Conservation (phyloP, 2,329 filamentous ascomycete genomes). For the Fusarium decemcellulare region DNA sequence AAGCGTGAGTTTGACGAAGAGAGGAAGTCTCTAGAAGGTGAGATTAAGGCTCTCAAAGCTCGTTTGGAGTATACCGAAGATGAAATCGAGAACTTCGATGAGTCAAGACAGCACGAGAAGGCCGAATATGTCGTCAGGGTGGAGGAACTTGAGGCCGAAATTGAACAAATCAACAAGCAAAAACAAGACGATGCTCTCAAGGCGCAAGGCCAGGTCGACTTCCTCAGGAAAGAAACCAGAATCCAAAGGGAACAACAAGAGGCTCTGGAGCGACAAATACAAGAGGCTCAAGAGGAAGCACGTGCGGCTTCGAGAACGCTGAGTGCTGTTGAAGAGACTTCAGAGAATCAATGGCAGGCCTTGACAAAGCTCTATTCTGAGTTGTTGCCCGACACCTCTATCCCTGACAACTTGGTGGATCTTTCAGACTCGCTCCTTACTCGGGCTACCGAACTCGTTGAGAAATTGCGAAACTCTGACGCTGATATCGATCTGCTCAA, state of each 20-base stretch:
- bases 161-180: constrained; percentile 74
- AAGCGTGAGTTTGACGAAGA: constrained; percentile 91
- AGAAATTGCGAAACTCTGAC: constrained; percentile 72
- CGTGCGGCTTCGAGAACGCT: constrained; percentile 66
- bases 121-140: constrained; percentile 78
- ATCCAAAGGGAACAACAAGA: constrained; percentile 73
- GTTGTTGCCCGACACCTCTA: constrained; percentile 65
- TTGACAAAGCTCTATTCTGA: constrained; percentile 73
- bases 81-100: constrained; percentile 87
- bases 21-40: constrained; percentile 84
- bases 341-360: constrained; percentile 65
- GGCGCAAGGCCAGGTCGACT: constrained; percentile 73
- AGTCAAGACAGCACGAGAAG: constrained; percentile 87
- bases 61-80: constrained; percentile 92
- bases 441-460: constrained; percentile 70
- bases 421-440: constrained; percentile 73
- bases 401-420: constrained; percentile 70
- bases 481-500: constrained; percentile 72
- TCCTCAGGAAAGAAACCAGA: constrained; percentile 72
- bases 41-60: constrained; percentile 82
- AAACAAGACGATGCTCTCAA: constrained; percentile 70
- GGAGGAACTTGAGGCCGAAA: constrained; percentile 77
- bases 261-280: constrained; percentile 70
- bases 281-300: constrained; percentile 67
- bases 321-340: constrained; percentile 64